Base-by-base conservation (phyloP, 768 basidiomycete genomes). In the Phaeotremella skinneri region DNA sequence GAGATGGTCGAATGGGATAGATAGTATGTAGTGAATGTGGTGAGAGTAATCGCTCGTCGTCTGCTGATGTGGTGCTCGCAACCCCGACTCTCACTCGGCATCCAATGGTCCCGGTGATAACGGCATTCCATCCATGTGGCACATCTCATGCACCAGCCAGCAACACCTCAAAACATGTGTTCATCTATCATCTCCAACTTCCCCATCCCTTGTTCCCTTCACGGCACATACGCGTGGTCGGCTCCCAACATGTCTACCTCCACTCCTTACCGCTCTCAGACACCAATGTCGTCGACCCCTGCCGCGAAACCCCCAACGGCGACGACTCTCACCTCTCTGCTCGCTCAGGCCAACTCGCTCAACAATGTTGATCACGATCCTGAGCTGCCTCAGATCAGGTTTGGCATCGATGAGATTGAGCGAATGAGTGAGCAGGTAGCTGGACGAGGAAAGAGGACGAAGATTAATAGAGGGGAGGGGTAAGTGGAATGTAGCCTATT, bases 341-440 rank as follows among this genome's bases (percentile, higher is more conserved):
- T 73, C 34, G 68, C 64, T 34, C 68, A 70, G 52, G 68, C 71
- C 4, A 69, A 73, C 39, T 66, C 68, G 14, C 59, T 73, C 52
- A 65, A 62, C 31, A 49, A 66, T 20, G 57, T 58, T 32, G 61
- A 61, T 39, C 52, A 49, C 53, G 67, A 51, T 43, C 86, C 86
- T 3, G 91, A 96, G 67, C 80, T 98, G 1, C 94, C 94, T 11
- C 83, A 88, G 2, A 86, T 99, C 42, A 85, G 88, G 56, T 85
- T 94, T 56, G 90, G 91, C 1, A 83, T 98, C 30, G 92, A 94
- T 76, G 91, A 97, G 79, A 89, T 99, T 62, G 94, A 98, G 76
- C 86, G 88, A 0, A 91, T 94, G 79, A 92, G 90, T 1, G 83
- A 91, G 20, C 82, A 87, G 41, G 85, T 97, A 25, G 78, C 73